Evolutionary conservation across 2,329 filamentous ascomycete genomes (phyloP).

Genomic region (Fusarium luffae): DNA sequence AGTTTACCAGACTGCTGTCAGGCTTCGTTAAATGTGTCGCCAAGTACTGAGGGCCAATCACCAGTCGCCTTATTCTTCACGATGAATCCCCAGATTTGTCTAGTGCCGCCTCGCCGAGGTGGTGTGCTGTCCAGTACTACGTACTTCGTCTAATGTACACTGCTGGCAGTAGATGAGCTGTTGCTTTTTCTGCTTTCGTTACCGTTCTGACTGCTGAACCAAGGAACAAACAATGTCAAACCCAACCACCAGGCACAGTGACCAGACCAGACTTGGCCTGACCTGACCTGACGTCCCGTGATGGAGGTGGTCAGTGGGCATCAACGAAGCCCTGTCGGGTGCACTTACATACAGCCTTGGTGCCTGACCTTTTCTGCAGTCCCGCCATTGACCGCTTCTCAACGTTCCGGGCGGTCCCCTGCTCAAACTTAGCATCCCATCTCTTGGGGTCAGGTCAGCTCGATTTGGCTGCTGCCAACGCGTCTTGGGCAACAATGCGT

Average conservation of each 20-base stretch:
- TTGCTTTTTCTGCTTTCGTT: slow-evolving; percentile 25
- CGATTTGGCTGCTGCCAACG: slow-evolving; percentile 45
- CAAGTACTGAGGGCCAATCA: slow-evolving; percentile 24
- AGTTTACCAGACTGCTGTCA: slow-evolving; percentile 25
- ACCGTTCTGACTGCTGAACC: slow-evolving; percentile 1
- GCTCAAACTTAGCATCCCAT: slow-evolving; percentile 45
- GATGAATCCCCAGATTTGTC: slow-evolving; percentile 17
- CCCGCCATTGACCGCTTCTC: slow-evolving; percentile 50
- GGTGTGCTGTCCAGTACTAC: slow-evolving; percentile 22
- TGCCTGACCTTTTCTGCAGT: slow-evolving; percentile 44
- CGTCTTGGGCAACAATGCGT: slow-evolving; percentile 51
- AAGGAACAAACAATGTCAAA: slow-evolving; percentile 19
- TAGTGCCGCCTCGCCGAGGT: slow-evolving; percentile 20
- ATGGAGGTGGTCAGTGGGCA: slow-evolving; percentile 45
- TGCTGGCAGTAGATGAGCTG: slow-evolving; percentile 27
- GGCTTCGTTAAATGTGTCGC: slow-evolving; percentile 21
- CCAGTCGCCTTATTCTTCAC: slow-evolving; percentile 10
- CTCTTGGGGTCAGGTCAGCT: slow-evolving; percentile 43
- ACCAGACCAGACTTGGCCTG: neutral
- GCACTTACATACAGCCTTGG: slow-evolving; percentile 44
- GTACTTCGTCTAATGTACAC: neutral
- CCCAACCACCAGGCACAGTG: slow-evolving; percentile 31
- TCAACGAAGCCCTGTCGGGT: slow-evolving; percentile 46
- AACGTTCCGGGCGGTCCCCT: slow-evolving; percentile 50
- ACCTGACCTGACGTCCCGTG: slow-evolving; percentile 17